These are phyloP conservation scores for Marsdenia floribunda DNA, from an alignment of 257 asterid species.

Conservation along the genomic window DNA sequence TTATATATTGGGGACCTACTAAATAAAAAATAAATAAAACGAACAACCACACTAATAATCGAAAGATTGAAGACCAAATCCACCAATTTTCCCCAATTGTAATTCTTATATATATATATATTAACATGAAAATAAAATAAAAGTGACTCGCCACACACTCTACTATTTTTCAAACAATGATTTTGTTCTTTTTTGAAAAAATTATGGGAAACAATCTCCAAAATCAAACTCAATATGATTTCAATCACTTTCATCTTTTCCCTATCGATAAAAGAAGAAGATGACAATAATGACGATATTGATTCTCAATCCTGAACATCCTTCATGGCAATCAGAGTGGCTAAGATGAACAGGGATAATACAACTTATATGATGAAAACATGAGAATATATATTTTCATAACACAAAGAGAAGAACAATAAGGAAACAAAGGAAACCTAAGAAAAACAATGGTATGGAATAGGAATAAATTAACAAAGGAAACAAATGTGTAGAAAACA, in stretches of 20 bases:
- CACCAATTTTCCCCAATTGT: too few species aligned
- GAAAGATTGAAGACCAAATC: too few species aligned
- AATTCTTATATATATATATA: too few species aligned
- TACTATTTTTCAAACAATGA: too few species aligned
- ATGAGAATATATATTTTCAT: not conserved
- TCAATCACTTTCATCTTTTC: conserved; percentile 6
- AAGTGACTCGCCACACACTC: too few species aligned
- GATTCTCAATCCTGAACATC: not conserved
- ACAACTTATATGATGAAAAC: not conserved
- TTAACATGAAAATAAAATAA: too few species aligned
- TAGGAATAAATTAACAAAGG: not conserved
- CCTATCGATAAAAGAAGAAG: too few species aligned
- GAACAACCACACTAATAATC: too few species aligned
- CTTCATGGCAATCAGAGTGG: not conserved
- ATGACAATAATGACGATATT: not conserved
- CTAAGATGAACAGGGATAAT: not conserved
- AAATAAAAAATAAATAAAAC: too few species aligned
- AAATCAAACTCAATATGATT: conserved; percentile 9
- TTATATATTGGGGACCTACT: too few species aligned
- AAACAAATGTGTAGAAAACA: not conserved
- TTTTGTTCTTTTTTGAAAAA: conserved; percentile 2
- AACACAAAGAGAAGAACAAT: not conserved
- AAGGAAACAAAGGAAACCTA: not conserved
- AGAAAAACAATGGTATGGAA: not conserved
- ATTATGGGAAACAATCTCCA: conserved; percentile 9